Conservation (phyloP, 2,329 filamentous ascomycete species). For the Penicillium sp. region DNA sequence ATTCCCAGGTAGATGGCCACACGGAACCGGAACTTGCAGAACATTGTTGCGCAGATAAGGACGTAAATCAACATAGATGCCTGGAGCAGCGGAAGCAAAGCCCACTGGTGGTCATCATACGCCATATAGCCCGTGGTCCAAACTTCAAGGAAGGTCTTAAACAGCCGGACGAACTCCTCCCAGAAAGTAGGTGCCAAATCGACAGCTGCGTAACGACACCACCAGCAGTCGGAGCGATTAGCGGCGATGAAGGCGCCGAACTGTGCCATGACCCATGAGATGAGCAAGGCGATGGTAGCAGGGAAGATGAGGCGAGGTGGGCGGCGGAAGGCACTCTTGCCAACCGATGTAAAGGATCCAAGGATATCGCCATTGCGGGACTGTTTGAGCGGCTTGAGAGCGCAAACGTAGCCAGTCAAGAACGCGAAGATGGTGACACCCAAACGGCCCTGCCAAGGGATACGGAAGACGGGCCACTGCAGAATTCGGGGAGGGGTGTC, state of each 20-base stretch:
- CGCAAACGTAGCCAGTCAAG: conserved; percentile 56
- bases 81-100: conserved; percentile 50
- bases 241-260: conserved; percentile 50
- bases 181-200: conserved; percentile 44
- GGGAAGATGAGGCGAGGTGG: conserved; percentile 53
- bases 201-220: conserved; percentile 52
- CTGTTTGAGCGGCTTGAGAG: conserved; percentile 54
- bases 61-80: conserved; percentile 54
- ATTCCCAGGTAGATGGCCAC: conserved; percentile 47
- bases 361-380: conserved; percentile 47
- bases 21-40: conserved; percentile 50
- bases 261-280: conserved; percentile 52
- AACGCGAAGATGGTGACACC: conserved; percentile 58
- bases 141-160: conserved; percentile 47
- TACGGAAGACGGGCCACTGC: conserved; percentile 52
- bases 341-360: conserved; percentile 49
- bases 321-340: conserved; percentile 55
- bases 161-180: conserved; percentile 46
- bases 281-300: conserved; percentile 51
- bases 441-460: conserved; percentile 54
- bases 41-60: conserved; percentile 44
- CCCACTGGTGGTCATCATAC: conserved; percentile 58
- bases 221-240: conserved; percentile 50
- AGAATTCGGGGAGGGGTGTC: conserved; percentile 47
- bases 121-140: conserved; percentile 54